Evolutionary conservation across 345 rosid genomes (phyloP), one percentile per base, ranked within the genome.

Genomic region (Sisymbrium irio): DNA sequence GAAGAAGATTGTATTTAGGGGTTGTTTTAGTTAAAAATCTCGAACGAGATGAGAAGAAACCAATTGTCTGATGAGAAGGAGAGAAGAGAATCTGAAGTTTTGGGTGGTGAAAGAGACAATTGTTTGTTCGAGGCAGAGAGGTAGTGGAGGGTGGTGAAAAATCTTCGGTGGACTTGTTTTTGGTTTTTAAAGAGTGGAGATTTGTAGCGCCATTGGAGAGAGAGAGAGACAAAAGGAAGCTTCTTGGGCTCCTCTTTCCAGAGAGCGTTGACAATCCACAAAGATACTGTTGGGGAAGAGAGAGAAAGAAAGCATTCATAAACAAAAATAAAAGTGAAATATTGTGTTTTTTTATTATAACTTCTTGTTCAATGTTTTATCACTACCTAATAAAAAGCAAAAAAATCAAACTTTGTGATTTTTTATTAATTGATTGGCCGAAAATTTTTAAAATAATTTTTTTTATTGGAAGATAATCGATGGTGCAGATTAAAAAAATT

Each of bases 251-350:
- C 78, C 80, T 79, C 80, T 73, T 82, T 74, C 68, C 71, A 37
- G 46, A 59, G 77, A 87, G 86, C 92, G 91, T 91, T 87, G 92
- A 85, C 95, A 74, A 74, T 66, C 62, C 67, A 67, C 67, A 74
- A 46, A 74, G 78, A 65, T 66, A 83, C 83, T 53, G 35, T 60
- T 33, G 39, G 20, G 57, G 7, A 8, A 35, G 59, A 63, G 69
- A 58, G 19, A 62, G 42, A 63, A 33, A 67, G 39, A 40, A 39
- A n/a, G 27, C 11, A 27, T 27, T 27, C 4, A 3, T 0, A 27
- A 27, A 27, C 2, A 32, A 32, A 32, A 74, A 9, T 6, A 53
- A 47, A 76, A 47, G 65, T 39, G 41, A 40, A 39, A 15, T 73
- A 42, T 71, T 72, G 76, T 66, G 73, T 71, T 20, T 1, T 10